Evolutionary conservation across 495 filamentous ascomycete species (phyloP).

Genomic region (Daldinia grandis): DNA sequence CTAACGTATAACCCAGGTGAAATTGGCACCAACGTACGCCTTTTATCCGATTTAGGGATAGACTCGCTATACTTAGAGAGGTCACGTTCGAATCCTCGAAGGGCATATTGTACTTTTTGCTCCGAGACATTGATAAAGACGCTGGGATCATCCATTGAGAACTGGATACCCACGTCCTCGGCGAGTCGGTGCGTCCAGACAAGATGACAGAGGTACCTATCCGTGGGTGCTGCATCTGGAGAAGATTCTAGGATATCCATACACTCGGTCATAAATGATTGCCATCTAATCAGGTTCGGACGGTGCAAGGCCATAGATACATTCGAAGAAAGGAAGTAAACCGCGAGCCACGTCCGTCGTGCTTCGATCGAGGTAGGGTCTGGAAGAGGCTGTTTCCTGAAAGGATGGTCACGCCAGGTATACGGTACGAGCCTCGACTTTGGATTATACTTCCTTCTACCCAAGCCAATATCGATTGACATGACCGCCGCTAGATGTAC

Average conservation of each 20-base stretch:
- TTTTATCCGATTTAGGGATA: slow-evolving; percentile 57
- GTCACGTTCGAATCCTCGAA: slow-evolving; percentile 80
- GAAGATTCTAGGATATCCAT: slow-evolving; percentile 76
- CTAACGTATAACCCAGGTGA: slow-evolving; percentile 3
- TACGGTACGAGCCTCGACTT: slow-evolving; percentile 49
- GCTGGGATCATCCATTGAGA: slow-evolving; percentile 77
- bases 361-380: slow-evolving; percentile 75
- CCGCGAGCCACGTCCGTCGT: slow-evolving; percentile 79
- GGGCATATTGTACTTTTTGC: slow-evolving; percentile 73
- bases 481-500: slow-evolving; percentile 84
- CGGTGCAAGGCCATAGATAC: slow-evolving; percentile 80
- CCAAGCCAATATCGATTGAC: slow-evolving; percentile 87
- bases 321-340: slow-evolving; percentile 79
- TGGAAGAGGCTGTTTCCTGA: slow-evolving; percentile 57
- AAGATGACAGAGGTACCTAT: slow-evolving; percentile 76
- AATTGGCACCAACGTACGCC: slow-evolving; percentile 50
- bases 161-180: slow-evolving; percentile 79
- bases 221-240: slow-evolving; percentile 74
- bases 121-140: slow-evolving; percentile 74
- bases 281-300: slow-evolving; percentile 84
- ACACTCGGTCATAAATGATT: slow-evolving; percentile 85
- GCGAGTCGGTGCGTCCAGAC: slow-evolving; percentile 80
- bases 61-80: slow-evolving; percentile 71
- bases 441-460: slow-evolving; percentile 60
- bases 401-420: slow-evolving; percentile 59